A percentile compares a stretch with the other conserved stretches of the same genome.
Conservation (phyloP, 768 basidiomycete species). For the Podaxis sp. region DNA sequence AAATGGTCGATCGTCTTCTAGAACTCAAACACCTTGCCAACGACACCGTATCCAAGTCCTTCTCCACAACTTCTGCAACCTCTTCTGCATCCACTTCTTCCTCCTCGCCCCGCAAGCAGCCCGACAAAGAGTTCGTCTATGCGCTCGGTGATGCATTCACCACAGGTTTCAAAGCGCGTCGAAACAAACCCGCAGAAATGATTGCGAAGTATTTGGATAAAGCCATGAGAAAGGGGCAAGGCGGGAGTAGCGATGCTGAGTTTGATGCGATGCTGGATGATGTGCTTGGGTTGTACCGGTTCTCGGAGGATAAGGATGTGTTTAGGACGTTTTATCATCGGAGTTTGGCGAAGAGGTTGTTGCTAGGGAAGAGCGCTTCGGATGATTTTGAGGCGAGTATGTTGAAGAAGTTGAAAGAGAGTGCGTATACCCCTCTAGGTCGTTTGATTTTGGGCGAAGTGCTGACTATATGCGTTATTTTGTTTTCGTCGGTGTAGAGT, state of each 20-base stretch:
- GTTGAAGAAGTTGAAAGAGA: slow-evolving; percentile 81
- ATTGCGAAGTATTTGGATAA: slow-evolving; percentile 89
- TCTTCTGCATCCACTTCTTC: not conserved
- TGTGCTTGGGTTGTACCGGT: slow-evolving; percentile 75
- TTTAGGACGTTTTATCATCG: slow-evolving; percentile 93
- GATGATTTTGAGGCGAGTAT: slow-evolving; percentile 85
- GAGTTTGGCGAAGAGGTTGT: slow-evolving; percentile 79
- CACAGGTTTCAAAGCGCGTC: slow-evolving; percentile 68
- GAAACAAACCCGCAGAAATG: slow-evolving; percentile 88
- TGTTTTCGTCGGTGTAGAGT: slow-evolving; percentile 47
- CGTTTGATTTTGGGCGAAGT: not conserved
- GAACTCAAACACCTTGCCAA: slow-evolving; percentile 63
- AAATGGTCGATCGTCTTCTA: slow-evolving; percentile 75
- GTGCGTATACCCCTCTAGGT: slow-evolving; percentile 31
- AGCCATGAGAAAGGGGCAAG: slow-evolving; percentile 86
- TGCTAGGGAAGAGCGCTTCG: slow-evolving; percentile 82
- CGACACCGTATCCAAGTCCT: slow-evolving; percentile 45
- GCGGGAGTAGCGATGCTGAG: slow-evolving; percentile 55
- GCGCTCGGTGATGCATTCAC: slow-evolving; percentile 72
- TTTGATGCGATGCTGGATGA: slow-evolving; percentile 65
- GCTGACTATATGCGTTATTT: not conserved
- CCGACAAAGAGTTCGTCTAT: slow-evolving; percentile 60
- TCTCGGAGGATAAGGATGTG: slow-evolving; percentile 90
- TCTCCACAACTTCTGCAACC: slow-evolving; percentile 29
- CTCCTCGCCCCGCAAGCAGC: slow-evolving; percentile 27